These are phyloP conservation scores for Teunomyces panamensis DNA, from an alignment of 805 yeast genomes.

Conservation along the genomic window DNA sequence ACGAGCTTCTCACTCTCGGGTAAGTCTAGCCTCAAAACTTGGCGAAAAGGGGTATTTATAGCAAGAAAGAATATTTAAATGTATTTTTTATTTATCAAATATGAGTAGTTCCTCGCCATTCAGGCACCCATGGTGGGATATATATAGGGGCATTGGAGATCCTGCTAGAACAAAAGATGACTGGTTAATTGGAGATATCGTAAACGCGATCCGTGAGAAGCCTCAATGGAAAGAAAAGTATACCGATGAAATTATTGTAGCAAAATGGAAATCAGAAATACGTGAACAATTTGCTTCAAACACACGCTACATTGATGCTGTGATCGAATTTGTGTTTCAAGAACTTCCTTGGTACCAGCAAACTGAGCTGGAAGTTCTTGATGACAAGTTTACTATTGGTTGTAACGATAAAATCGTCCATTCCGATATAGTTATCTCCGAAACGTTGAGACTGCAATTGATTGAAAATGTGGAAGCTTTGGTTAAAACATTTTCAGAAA, in stretches of 20 bases:
- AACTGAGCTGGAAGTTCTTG: constrained; percentile 5
- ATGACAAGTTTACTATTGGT: constrained; percentile 6
- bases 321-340: constrained; percentile 11
- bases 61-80: too few relatives aligned
- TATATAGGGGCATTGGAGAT: constrained; percentile 3
- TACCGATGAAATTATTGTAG: constrained; percentile 16
- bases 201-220: constrained; percentile 18
- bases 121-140: constrained; percentile 8
- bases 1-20: too few relatives aligned
- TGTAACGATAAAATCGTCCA: constrained; percentile 6
- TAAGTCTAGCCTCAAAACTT: too few relatives aligned
- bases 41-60: too few relatives aligned
- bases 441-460: constrained; percentile 1
- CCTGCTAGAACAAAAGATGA: constrained; percentile 11
- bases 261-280: constrained; percentile 26
- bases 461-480: background rate
- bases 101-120: constrained; percentile 3
- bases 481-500: background rate
- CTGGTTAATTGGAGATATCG: constrained; percentile 15
- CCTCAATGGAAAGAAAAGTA: constrained; percentile 27
- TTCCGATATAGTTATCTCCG: constrained; percentile 6
- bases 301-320: constrained; percentile 7
- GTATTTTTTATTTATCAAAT: background rate
- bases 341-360: constrained; percentile 15
- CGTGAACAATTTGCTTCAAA: constrained; percentile 2